Base-by-base conservation (phyloP, 2,329 filamentous ascomycete genomes). In the Penicillium sp. region DNA sequence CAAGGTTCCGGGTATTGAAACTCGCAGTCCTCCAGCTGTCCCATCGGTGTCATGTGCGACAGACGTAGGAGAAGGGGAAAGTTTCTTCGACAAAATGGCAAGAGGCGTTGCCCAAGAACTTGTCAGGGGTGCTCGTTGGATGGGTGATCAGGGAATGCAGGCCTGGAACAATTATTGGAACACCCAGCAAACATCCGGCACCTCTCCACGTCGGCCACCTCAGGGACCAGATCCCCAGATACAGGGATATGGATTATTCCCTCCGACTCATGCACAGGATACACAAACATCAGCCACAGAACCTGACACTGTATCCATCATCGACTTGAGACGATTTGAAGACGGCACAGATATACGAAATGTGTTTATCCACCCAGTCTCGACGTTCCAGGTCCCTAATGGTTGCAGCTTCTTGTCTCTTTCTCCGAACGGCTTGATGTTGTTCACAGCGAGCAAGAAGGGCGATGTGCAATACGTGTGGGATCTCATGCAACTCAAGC, bases 111-210 rank as follows among this genome's bases (percentile, higher is more conserved):
- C 79, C 6, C 79, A 81, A 62, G 79, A 81, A 63, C 67, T 81
- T 27, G 73, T 81, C 33, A 76, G 74, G 64, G 77, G 78, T 27
- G 79, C 78, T 37, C 75, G 76, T 60, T 81, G 78, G 78, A 76
- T 81, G 67, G 78, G 78, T 45, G 78, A 79, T 52, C 79, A 81
- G 63, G 78, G 79, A 19, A 63, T 80, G 49, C 78, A 80, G 58
- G 78, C 76, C 6, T 81, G 79, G 79, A 79, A 80, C 57, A 80
- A 70, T 57, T 81, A 81, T 63, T 81, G 79, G 78, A 78, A 78
- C 51, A 78, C 76, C 49, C 76, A 80, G 45, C 69, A 76, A 58
- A 60, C 64, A 15, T 66, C 68, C 41, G 68, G 64, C 40, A 54
- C 66, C 17, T 57, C 66, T 21, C 59, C 67, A 12, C 72, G 73